Evolutionary conservation across 805 yeast species (phyloP).

Genomic region (Maudiozyma turicensis): DNA sequence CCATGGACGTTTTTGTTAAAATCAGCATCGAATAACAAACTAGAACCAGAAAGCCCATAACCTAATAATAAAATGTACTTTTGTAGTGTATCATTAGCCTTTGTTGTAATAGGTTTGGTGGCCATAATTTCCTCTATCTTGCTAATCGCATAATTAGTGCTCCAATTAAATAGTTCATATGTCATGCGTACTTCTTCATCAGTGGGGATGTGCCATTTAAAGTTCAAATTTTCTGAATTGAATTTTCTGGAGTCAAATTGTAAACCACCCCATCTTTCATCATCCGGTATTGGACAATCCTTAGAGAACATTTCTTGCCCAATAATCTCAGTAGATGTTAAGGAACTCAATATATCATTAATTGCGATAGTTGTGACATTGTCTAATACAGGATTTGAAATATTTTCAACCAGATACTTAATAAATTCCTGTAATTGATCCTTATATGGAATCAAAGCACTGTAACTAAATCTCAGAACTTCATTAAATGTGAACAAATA

Average conservation of each 20-base stretch:
- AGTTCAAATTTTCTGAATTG: constrained; percentile 37
- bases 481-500: constrained; percentile 61
- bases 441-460: constrained; percentile 34
- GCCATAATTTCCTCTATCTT: constrained; percentile 32
- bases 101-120: constrained; percentile 10
- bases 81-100: constrained; percentile 41
- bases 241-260: constrained; percentile 50
- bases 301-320: constrained; percentile 49
- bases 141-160: constrained; percentile 36
- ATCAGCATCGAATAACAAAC: constrained; percentile 66
- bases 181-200: constrained; percentile 50
- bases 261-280: constrained; percentile 65
- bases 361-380: constrained; percentile 52
- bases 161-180: constrained; percentile 42
- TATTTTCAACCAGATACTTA: constrained; percentile 19
- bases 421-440: constrained; percentile 36
- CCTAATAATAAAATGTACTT: constrained; percentile 48
- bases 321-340: constrained; percentile 49
- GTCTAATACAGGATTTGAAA: constrained; percentile 45
- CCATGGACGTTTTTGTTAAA: constrained; percentile 30
- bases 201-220: constrained; percentile 71
- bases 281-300: constrained; percentile 29
- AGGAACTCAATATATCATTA: constrained; percentile 54
- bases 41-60: constrained; percentile 56
- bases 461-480: constrained; percentile 59